A percentile compares a stretch with the other conserved stretches of the same genome.
These are phyloP conservation scores for Kodamaea sp. DNA, from an alignment of 1,139 yeast species.

Conservation along the genomic window DNA sequence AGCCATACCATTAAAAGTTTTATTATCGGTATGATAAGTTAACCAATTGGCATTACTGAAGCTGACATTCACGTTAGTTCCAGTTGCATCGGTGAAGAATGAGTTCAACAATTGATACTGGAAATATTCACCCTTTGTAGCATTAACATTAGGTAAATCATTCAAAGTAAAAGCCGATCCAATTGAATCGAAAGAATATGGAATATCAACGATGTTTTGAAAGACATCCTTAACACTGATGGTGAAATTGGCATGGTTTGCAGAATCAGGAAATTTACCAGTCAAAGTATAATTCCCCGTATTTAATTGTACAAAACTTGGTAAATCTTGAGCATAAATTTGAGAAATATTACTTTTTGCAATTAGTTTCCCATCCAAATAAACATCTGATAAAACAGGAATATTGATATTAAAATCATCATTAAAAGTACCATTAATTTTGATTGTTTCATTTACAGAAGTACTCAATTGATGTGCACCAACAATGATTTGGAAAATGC, in stretches of 20 bases:
- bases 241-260: slow-evolving; percentile 45
- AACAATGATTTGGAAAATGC: slow-evolving; percentile 66
- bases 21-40: slow-evolving; percentile 51
- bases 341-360: slow-evolving; percentile 50
- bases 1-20: slow-evolving; percentile 64
- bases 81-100: slow-evolving; percentile 50
- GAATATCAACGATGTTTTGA: slow-evolving; percentile 61
- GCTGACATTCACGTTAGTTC: slow-evolving; percentile 48
- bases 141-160: slow-evolving; percentile 56
- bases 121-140: slow-evolving; percentile 60
- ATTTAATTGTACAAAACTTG: slow-evolving; percentile 57
- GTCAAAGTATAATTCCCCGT: slow-evolving; percentile 40
- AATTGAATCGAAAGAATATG: slow-evolving; percentile 47
- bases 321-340: slow-evolving; percentile 47
- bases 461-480: slow-evolving; percentile 88
- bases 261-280: slow-evolving; percentile 56
- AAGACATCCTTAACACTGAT: slow-evolving; percentile 59
- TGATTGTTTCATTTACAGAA: slow-evolving; percentile 45
- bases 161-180: slow-evolving; percentile 53
- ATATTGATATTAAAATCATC: slow-evolving; percentile 51
- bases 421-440: slow-evolving; percentile 65
- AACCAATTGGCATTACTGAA: slow-evolving; percentile 56
- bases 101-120: slow-evolving; percentile 50
- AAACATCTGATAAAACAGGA: slow-evolving; percentile 56
- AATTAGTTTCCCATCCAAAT: slow-evolving; percentile 55